Base-by-base conservation (phyloP, 192 early-diverging fungal genomes). In the Coemansia sp. region DNA sequence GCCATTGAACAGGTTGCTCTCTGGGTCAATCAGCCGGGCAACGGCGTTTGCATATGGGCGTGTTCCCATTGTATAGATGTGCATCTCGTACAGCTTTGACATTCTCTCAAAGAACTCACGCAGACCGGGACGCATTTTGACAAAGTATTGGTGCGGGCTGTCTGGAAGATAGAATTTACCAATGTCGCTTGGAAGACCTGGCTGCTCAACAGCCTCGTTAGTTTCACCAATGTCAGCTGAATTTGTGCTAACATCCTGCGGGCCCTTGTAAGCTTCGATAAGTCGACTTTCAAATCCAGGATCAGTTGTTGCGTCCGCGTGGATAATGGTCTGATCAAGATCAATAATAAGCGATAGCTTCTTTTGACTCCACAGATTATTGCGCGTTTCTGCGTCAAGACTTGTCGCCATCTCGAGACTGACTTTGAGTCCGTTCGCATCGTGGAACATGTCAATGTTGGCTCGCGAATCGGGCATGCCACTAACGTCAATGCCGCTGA, bases 21-120 rank as follows among this genome's bases (percentile, higher is more conserved):
- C 82, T 0, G 94, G 94, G 61, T 99, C 97, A 43, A 99, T 86
- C 2, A 88, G 82, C 22, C 84, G 80, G 0, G 92, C 91, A 2
- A 99, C 91, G 1, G 88, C 86, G 27, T 89, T 82, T 25, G 97
- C 97, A 71, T 99, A 99, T 17, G 85, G 81, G 11, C 94, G 83
- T 1, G 94, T 92, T 25, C 97, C 97, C 95, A 98, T 96, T 2
- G 97, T 99, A 70, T 99, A 99, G 52, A 99, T 94, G 69, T 99
- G 97, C 66, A 98, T 77, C 73, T 99, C 97, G 63, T 91, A 99
- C 8, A 87, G 25, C 53, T 84, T 52, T 2, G 81, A 69, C 8
- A 94, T 64, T 44, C 80, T 65, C 46, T 81, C 69, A 23, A 99
- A 68, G 64, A 99, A 98, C 25, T 87, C 83, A 22, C 73, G 80